Base-by-base conservation (phyloP, 495 filamentous ascomycete genomes). In the Neurospora africana region DNA sequence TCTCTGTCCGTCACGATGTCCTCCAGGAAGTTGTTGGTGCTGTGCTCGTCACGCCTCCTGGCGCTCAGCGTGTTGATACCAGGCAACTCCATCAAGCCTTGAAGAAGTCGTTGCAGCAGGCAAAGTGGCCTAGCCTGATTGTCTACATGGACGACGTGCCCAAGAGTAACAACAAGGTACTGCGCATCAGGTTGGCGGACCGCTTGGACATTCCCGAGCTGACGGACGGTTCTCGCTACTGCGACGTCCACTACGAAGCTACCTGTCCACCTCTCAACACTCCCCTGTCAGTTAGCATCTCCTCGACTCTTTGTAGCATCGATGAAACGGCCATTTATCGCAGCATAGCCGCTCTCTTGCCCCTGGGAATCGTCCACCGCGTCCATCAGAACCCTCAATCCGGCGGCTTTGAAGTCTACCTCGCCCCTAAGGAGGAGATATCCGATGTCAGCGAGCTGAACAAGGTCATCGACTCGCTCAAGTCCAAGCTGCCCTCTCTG, bases 1-100 rank as follows among this genome's bases (percentile, higher is more conserved):
- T 86, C 73, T 84, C 84, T 0, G 79, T 79, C 2, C 76, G 76
- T 0, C 81, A 84, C 53, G 81, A 83, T 69, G 78, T 84, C 2
- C 76, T 85, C 1, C 82, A 85, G 69, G 82, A 85, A 72, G 82
- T 83, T 11, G 83, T 85, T 19, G 83, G 82, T 44, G 76, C 80
- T 37, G 82, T 77, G 13, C 71, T 85, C 13, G 81, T 84, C 65
- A 80, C 80, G 19, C 73, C 81, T 4, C 69, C 74, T 3, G 79
- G 77, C 4, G 69, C 68, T 19, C 74, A 75, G 19, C 73, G 82
- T 8, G 74, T 80, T 36, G 81, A 81, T 72, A 68, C 84, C 19
- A 80, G 80, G 13, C 72, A 76, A 23, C 68, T 85, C 15, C 82
- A 83, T 15, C 33, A 81, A 10, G 72, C 74, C 9, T 68, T 75